Percentiles rank a stretch among this genome's conserved stretches.
These are phyloP conservation scores for Entomortierella beljakovae DNA, from an alignment of 192 early-diverging fungal species.

Conservation along the genomic window DNA sequence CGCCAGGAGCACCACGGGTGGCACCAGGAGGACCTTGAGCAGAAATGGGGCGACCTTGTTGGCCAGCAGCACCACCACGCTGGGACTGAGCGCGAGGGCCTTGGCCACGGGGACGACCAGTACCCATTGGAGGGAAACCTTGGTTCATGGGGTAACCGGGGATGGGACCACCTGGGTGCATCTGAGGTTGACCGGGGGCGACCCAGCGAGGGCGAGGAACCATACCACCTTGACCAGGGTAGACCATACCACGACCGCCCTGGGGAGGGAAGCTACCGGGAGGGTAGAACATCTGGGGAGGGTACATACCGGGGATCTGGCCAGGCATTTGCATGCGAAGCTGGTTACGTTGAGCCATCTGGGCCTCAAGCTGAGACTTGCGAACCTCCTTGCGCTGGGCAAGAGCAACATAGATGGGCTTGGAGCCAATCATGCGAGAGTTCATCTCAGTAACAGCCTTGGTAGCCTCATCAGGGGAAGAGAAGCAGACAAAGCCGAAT, in stretches of 20 bases:
- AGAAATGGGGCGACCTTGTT: slow-evolving; percentile 53
- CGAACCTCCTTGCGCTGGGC: slow-evolving; percentile 98
- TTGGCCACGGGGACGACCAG: slow-evolving; percentile 64
- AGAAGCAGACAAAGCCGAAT: slow-evolving; percentile 99
- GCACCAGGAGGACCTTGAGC: slow-evolving; percentile 50
- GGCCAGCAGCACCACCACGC: slow-evolving; percentile 59
- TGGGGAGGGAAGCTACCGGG: slow-evolving; percentile 54
- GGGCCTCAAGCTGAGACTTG: slow-evolving; percentile 95
- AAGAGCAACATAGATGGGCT: slow-evolving; percentile 98
- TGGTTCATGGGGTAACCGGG: slow-evolving; percentile 55
- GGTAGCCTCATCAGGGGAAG: slow-evolving; percentile 97
- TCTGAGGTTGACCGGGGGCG: slow-evolving; percentile 62
- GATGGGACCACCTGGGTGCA: slow-evolving; percentile 57
- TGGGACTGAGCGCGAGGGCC: slow-evolving; percentile 61
- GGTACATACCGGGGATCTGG: slow-evolving; percentile 64
- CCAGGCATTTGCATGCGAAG: slow-evolving; percentile 79
- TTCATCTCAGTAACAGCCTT: slow-evolving; percentile 99
- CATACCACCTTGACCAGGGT: slow-evolving; percentile 56
- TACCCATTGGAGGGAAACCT: slow-evolving; percentile 67
- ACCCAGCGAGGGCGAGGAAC: slow-evolving; percentile 59
- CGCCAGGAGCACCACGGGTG: slow-evolving; percentile 51
- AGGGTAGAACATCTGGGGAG: slow-evolving; percentile 58
- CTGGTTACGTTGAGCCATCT: slow-evolving; percentile 91
- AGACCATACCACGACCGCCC: slow-evolving; percentile 57
- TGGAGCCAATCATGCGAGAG: slow-evolving; percentile 91